Conservation (phyloP, 306 rosid species). For the Vicia faba region DNA sequence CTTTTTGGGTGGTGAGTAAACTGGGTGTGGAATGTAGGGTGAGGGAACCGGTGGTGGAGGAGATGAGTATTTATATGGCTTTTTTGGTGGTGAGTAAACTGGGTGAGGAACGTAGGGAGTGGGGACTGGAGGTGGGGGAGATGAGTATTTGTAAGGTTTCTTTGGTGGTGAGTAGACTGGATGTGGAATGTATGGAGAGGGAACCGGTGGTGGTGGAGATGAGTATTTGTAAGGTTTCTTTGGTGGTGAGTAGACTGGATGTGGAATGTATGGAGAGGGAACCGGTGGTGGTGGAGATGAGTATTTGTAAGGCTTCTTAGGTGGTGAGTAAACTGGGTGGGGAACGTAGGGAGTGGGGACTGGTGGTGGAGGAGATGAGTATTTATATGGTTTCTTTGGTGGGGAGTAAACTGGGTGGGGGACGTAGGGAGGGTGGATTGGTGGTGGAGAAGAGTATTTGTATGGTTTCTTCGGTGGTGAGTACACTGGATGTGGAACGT, state of each 20-base stretch:
- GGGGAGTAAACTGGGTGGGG: constrained; percentile 30
- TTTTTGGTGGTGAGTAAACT: neutral
- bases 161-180: constrained; percentile 31
- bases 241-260: constrained; percentile 39
- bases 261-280: neutral
- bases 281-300: constrained; percentile 38
- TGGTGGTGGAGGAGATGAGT: constrained; percentile 6
- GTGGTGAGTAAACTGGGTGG: neutral
- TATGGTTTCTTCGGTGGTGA: constrained; percentile 17
- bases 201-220: constrained; percentile 41
- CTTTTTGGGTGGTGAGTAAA: neutral
- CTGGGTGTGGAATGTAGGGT: too few species aligned
- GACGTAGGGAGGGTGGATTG: constrained; percentile 3
- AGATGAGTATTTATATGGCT: neutral
- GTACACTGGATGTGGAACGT: constrained; percentile 26
- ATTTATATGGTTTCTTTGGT: constrained; percentile 11
- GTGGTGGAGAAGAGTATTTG: constrained; percentile 35
- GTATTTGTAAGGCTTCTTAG: neutral
- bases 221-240: constrained; percentile 33
- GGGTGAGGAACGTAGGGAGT: constrained; percentile 28
- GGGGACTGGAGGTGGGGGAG: constrained; percentile 50
- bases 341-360: neutral
- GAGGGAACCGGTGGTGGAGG: constrained; percentile 19
- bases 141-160: constrained; percentile 1
- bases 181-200: neutral